Evolutionary conservation across 2,329 filamentous ascomycete genomes (phyloP), one percentile per base, ranked within the genome.

Genomic region (Eutypella sp.): DNA sequence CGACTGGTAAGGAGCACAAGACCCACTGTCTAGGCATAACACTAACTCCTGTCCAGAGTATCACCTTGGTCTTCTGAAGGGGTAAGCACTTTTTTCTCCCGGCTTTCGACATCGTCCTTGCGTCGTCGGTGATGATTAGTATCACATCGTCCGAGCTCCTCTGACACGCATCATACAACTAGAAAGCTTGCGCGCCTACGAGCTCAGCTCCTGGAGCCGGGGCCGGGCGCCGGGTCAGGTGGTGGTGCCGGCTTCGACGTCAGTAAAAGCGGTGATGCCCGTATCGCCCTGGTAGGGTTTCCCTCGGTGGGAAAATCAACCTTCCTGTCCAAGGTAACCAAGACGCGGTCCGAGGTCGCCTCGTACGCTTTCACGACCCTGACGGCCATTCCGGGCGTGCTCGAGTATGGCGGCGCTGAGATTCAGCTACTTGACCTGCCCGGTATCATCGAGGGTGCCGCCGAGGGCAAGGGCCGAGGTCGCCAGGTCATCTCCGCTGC

Each of bases 241-340:
- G 87, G 82, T 15, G 92, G 93, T 20, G 72, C 85, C 3, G 93
- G 93, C 9, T 99, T 95, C 66, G 87, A 92, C 63, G 93, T 99
- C 36, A 93, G 87, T 66, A 99, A 99, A 71, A 92, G 86, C 55
- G 93, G 93, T 52, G 93, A 99, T 74, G 93, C 93, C 13, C 84
- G 93, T 61, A 97, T 99, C 70, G 90, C 95, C 2, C 81, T 99
- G 2, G 95, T 99, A 44, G 93, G 93, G n/a, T 99, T 99, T 59
- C 93, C 95, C 0, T 99, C 95, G 0, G 93, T 99, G 42, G 93
- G 93, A 66, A 99, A 99, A 73, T 99, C 93, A 2, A 99, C 93
- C 0, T 97, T 99, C 64, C 68, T 99, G n/a, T 96, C 91, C 41
- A 96, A 97, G 64, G 95, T 99, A 65, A 99, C 93, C 41, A 97